Evolutionary conservation across 331 rosid genomes (phyloP).

Genomic region (Rhamnella rubrinervis): DNA sequence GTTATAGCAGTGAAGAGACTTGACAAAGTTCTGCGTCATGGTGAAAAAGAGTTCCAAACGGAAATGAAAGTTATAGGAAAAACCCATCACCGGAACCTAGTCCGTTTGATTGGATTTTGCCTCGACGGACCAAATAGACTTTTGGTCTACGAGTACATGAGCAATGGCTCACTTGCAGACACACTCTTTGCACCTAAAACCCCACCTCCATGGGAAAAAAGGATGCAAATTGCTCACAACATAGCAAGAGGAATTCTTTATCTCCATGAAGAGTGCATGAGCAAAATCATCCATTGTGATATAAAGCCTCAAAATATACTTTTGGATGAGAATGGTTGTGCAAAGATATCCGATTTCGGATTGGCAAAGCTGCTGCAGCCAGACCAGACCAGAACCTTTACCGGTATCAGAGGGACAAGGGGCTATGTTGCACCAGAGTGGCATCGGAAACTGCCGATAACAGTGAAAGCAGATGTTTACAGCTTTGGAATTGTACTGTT

Average conservation of each 20-base stretch:
- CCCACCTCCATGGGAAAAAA: background rate
- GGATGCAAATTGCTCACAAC: constrained; percentile 4
- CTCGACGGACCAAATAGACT: constrained; percentile 10
- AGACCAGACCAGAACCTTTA: constrained; percentile 10
- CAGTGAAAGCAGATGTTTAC: constrained; percentile 11
- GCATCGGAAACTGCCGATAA: constrained; percentile 4
- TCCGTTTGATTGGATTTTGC: background rate
- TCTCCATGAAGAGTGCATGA: constrained; percentile 8
- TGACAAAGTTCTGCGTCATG: background rate
- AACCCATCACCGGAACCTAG: constrained; percentile 10
- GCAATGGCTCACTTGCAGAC: constrained; percentile 12
- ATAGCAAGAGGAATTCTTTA: constrained; percentile 13
- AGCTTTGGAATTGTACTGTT: constrained; percentile 2
- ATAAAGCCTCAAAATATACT: constrained; percentile 15
- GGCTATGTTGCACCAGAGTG: constrained; percentile 15
- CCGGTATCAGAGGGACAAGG: constrained; percentile 5
- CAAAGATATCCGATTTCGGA: constrained; percentile 12
- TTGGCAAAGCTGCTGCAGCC: constrained; percentile 10
- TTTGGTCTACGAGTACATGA: constrained; percentile 11
- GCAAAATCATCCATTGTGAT: constrained; percentile 13
- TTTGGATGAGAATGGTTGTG: background rate
- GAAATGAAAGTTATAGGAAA: background rate
- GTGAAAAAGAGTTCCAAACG: constrained; percentile 5
- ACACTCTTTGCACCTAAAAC: background rate
- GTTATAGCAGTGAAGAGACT: constrained; percentile 6